Percentiles rank a stretch among this genome's conserved stretches.
phyloP scores from a whole-genome alignment of 2,329 filamentous ascomycete species.

The Trichoderma sp. region DNA sequence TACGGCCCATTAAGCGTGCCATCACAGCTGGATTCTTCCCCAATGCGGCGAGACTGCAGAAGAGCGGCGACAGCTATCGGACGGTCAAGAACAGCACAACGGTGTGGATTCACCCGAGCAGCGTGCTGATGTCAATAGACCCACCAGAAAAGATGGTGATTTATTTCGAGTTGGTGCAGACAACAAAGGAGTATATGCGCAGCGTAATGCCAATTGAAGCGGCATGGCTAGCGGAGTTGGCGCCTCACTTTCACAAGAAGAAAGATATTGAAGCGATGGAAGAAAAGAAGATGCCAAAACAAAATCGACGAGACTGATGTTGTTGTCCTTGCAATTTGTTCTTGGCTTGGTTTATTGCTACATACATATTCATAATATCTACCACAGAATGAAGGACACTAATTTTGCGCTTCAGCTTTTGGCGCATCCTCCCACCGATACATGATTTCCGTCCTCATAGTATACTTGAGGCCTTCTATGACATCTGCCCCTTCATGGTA shows the following conservation, averaged over 20 bases:
- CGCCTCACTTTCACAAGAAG: conserved; percentile 93
- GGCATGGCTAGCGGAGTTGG: conserved; percentile 84
- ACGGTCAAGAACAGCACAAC: conserved; percentile 89
- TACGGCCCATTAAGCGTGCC: conserved; percentile 79
- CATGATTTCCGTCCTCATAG: conserved; percentile 59
- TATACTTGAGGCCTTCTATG: conserved; percentile 57
- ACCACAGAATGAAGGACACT: background rate
- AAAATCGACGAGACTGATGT: conserved; percentile 33
- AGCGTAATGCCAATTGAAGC: conserved; percentile 83
- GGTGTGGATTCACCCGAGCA: conserved; percentile 89
- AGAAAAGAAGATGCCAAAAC: conserved; percentile 65
- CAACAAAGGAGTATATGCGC: conserved; percentile 90
- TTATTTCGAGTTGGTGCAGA: conserved; percentile 82
- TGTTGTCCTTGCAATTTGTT: background rate
- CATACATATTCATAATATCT: background rate
- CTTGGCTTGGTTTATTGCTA: background rate
- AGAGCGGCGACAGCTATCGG: conserved; percentile 84
- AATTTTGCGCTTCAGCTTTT: background rate
- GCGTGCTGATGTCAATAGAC: conserved; percentile 75
- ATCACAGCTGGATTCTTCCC: conserved; percentile 93
- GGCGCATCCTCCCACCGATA: conserved; percentile 43
- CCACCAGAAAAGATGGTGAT: conserved; percentile 81
- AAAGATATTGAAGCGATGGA: conserved; percentile 84
- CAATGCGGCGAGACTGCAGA: conserved; percentile 82
- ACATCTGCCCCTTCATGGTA: conserved; percentile 60